Evolutionary conservation across 192 early-diverging fungal genomes (phyloP), one percentile per base, ranked within the genome.

Genomic region (Podila verticillata): DNA sequence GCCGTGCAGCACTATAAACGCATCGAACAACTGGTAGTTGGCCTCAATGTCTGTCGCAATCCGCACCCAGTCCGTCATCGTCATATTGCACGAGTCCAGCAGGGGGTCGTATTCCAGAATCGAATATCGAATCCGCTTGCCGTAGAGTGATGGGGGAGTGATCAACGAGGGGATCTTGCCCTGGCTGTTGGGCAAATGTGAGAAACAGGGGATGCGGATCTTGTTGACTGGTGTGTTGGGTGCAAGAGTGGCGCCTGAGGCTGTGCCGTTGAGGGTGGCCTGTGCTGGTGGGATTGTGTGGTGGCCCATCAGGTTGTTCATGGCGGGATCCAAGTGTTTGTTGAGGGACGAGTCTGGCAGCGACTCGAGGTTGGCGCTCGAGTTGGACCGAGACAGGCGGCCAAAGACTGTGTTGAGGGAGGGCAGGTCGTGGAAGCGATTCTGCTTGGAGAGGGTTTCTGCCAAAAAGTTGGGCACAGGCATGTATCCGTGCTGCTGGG

Each of bases 21-120:
- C 94, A 69, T 99, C 98, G 68, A 91, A 98, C 13, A 91, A 83
- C 71, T 92, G 79, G 86, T 99, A 99, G 71, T 96, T 98, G 66
- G 88, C 87, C 83, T 99, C 96, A 74, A 99, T 95, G 79, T 99
- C 98, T 1, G 91, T 94, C 5, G 96, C 96, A 39, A 99, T 97
- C 70, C 96, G 90, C 57, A 96, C 90, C 98, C 98, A 99, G 82
- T 99, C 98, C 61, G 59, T 75, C 72, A 95, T 94, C 26, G 91
- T 92, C 91, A 99, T 97, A 68, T 97, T 96, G 77, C 93, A 94
- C 15, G 97, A 98, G 74, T 99, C 98, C 48, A 99, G 84, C 57
- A 99, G 83, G 7, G 96, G 96, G 10, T 94, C 93, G 68, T 99
- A 99, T 84, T 99, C 98, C 15, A 97, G 83, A 72, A 98, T 91